Percentiles rank a stretch among this genome's conserved stretches.
phyloP scores from a whole-genome alignment of 1,284 basidiomycete genomes.

The Trichosporon sp. region DNA sequence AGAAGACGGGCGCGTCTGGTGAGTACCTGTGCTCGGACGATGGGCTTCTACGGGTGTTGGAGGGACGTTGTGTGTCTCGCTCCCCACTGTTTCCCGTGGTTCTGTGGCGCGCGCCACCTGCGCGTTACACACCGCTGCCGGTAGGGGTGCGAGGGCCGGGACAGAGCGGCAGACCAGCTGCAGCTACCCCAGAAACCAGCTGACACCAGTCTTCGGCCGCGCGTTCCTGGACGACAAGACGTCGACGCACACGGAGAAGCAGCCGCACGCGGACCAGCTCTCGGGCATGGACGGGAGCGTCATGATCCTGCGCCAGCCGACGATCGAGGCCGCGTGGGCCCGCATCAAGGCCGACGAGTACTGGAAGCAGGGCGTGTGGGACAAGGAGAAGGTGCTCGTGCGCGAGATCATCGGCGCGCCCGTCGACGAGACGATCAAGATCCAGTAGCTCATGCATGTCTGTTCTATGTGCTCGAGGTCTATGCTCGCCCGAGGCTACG shows the following conservation, averaged over 20 bases:
- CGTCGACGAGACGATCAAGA: slow-evolving; percentile 23
- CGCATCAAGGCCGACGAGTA: slow-evolving; percentile 44
- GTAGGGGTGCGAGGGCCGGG: too few relatives aligned
- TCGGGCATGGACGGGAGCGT: slow-evolving; percentile 39
- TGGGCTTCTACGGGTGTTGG: background rate
- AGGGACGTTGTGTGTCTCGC: background rate
- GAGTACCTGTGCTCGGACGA: background rate
- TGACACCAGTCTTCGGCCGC: slow-evolving; percentile 26
- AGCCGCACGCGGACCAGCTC: slow-evolving; percentile 17
- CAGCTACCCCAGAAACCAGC: background rate
- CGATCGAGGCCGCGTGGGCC: slow-evolving; percentile 37
- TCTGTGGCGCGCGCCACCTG: too few relatives aligned
- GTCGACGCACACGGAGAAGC: slow-evolving; percentile 13
- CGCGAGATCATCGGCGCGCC: slow-evolving; percentile 33
- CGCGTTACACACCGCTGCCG: too few relatives aligned
- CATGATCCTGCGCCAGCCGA: slow-evolving; percentile 38
- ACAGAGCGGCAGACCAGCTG: too few relatives aligned
- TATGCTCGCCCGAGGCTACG: too few relatives aligned
- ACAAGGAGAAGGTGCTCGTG: slow-evolving; percentile 36
- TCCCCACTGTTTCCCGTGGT: too few relatives aligned
- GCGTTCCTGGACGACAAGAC: slow-evolving; percentile 20
- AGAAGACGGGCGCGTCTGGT: slow-evolving; percentile 18
- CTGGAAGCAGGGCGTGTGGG: slow-evolving; percentile 47
- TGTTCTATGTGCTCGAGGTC: too few relatives aligned
- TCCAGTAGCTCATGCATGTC: slow-evolving; percentile 11